Evolutionary conservation across 495 filamentous ascomycete genomes (phyloP), one percentile per base, ranked within the genome.

Genomic region (Xylaria telfairii): DNA sequence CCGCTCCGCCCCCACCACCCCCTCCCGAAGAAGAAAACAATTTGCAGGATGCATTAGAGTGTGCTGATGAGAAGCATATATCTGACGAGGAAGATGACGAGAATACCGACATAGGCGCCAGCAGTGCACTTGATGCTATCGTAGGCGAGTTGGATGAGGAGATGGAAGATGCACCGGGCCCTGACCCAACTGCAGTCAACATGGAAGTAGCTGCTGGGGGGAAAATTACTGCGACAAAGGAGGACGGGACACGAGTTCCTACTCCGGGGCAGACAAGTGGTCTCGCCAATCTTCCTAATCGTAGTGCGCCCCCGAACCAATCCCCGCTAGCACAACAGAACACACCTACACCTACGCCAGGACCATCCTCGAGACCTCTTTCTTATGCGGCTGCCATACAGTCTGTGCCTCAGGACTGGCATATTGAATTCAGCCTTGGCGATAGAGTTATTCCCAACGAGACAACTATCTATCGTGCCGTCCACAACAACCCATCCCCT

Each of bases 401-500:
- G 73, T 75, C 89, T 34, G 78, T 88, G 5, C 93, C 94, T n/a
- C 91, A 94, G 70, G 96, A 98, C 76, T 99, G 96, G 96, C 96
- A 99, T 74, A 92, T 99, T 51, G 93, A 98, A 75, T 99, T 99
- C 80, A 96, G 89, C 72, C 90, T 98, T 67, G 91, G 94, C 71
- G 93, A 89, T 57, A 91, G 94, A 75, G 87, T 92, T 0, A 91
- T 98, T 73, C 85, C 92, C 0, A 95, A 93, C 73, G 95, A 98
- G 72, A 98, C 93, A 4, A 99, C 96, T 0, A 95, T 99, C 70
- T 99, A 98, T 77, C 91, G 95, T 53, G 96, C 95, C 57, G 92
- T 98, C 19, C 93, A 98, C 73, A 91, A 89, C 78, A 90, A 89
- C 53, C 84, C 89, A 28, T 79, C 87, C 2, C 81, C 89, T 49